Evolutionary conservation across 2,329 filamentous ascomycete species (phyloP).

Genomic region (Penicillium concentricum): DNA sequence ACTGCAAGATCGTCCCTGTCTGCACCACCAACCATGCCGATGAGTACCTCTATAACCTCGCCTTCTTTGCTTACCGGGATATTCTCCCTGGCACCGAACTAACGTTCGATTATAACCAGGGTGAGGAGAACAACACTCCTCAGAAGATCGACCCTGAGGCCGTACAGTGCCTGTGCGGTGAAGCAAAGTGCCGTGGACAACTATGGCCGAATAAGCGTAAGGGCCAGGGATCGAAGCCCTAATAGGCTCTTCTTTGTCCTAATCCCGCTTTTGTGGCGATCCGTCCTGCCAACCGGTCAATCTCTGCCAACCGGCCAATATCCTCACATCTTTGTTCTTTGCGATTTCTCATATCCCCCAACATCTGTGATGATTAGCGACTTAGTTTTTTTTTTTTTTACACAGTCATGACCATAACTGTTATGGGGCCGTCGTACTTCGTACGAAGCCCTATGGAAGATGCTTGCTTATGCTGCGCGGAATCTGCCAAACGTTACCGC

Average conservation of each 20-base stretch:
- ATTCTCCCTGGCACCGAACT: slow-evolving; percentile 45
- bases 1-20: slow-evolving; percentile 46
- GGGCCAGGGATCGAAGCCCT: slow-evolving; percentile 20
- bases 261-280: neutral
- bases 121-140: slow-evolving; percentile 19
- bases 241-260: neutral
- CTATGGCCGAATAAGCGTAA: slow-evolving; percentile 45
- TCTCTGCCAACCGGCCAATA: neutral
- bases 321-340: neutral
- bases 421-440: too few species aligned
- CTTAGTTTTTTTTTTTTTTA: neutral
- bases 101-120: slow-evolving; percentile 49
- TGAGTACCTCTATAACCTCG: slow-evolving; percentile 44
- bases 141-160: slow-evolving; percentile 37
- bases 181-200: slow-evolving; percentile 43
- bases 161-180: slow-evolving; percentile 46
- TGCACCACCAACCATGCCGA: slow-evolving; percentile 41
- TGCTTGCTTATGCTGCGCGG: too few species aligned
- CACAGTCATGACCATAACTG: neutral
- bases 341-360: neutral
- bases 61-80: slow-evolving; percentile 47
- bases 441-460: too few species aligned
- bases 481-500: too few species aligned
- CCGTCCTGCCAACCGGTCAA: neutral
- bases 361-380: neutral